A percentile compares a stretch with the other conserved stretches of the same genome.
Conservation (phyloP, 768 basidiomycete genomes). For the Mycena vulgaris region DNA sequence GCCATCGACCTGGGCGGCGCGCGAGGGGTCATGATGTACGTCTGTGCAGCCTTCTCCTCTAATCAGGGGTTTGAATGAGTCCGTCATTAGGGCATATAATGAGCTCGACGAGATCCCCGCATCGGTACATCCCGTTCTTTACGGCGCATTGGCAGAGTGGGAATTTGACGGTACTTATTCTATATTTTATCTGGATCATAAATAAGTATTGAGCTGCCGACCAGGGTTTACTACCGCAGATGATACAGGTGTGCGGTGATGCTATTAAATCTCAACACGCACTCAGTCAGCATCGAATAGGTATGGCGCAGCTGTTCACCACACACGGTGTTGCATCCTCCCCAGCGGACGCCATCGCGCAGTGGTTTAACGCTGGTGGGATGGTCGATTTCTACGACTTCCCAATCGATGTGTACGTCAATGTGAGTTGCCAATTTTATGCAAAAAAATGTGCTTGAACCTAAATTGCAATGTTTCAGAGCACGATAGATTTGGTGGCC, state of each 20-base stretch:
- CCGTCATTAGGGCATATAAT: constrained; percentile 40
- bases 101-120: constrained; percentile 46
- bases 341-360: constrained; percentile 43
- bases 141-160: constrained; percentile 44
- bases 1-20: constrained; percentile 42
- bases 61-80: background rate
- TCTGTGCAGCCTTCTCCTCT: background rate
- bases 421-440: constrained; percentile 33
- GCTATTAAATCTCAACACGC: background rate
- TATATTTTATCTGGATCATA: background rate
- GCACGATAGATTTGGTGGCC: constrained; percentile 37
- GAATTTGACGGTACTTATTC: constrained; percentile 40
- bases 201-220: background rate
- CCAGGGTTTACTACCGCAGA: constrained; percentile 40
- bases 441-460: background rate
- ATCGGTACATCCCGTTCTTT: constrained; percentile 42
- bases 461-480: constrained; percentile 13
- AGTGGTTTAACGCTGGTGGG: constrained; percentile 47
- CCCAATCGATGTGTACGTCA: constrained; percentile 37
- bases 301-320: constrained; percentile 35
- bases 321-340: constrained; percentile 39
- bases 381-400: constrained; percentile 46
- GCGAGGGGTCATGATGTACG: constrained; percentile 45
- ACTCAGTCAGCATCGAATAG: background rate
- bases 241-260: constrained; percentile 37